A percentile compares a stretch with the other conserved stretches of the same genome.
Evolutionary conservation across 768 basidiomycete species (phyloP).

Genomic region (Mrakia blollopis): DNA sequence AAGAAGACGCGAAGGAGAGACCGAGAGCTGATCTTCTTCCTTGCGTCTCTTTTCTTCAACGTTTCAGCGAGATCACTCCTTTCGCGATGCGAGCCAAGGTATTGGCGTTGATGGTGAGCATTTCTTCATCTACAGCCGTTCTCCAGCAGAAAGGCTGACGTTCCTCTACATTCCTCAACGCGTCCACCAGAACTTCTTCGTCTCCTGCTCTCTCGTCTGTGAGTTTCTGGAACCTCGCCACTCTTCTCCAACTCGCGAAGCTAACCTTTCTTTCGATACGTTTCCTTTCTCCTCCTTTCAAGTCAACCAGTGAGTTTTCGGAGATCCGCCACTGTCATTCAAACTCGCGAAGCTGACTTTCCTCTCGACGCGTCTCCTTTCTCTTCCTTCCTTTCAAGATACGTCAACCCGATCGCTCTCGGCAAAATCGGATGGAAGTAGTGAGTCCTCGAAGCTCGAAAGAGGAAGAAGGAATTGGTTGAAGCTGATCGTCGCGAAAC

Average conservation of each 20-base stretch:
- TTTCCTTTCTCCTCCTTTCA: no score
- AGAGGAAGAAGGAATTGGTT: no score
- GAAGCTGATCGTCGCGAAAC: neutral
- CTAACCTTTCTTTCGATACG: no score
- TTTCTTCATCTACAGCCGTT: no score
- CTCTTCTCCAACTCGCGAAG: no score
- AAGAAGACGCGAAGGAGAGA: neutral
- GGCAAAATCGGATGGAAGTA: slow-evolving; percentile 52
- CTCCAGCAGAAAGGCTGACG: neutral
- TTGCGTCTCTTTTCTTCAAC: neutral
- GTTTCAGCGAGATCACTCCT: neutral
- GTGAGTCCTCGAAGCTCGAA: slow-evolving; percentile 32
- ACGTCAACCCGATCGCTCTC: slow-evolving; percentile 72
- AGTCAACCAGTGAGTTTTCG: no score
- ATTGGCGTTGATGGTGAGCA: neutral
- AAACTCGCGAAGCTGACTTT: no score
- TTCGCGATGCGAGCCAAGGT: slow-evolving; percentile 8
- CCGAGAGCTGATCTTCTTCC: neutral
- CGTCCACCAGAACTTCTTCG: slow-evolving; percentile 40
- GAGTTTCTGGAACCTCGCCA: no score
- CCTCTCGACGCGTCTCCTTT: no score
- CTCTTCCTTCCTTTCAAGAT: no score
- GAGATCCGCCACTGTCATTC: no score
- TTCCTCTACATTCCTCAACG: no score
- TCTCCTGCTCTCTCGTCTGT: slow-evolving; percentile 75